Evolutionary conservation across 2,329 filamentous ascomycete species (phyloP).

Genomic region (Ophiostoma ulmi): DNA sequence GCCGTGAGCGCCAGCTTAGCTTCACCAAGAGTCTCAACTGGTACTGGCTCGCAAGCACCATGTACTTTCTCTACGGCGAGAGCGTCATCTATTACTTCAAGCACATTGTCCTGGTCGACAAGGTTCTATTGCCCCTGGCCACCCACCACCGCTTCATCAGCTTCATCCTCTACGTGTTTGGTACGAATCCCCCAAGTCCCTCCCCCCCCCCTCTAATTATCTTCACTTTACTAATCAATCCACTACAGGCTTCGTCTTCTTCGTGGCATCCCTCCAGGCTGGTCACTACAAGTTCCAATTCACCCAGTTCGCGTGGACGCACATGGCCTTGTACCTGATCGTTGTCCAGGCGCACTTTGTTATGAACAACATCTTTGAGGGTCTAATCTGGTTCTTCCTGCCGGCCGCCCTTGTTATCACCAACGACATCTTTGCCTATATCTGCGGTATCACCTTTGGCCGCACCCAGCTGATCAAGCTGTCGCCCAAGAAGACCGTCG

Average conservation of each 20-base stretch:
- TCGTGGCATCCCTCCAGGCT: slow-evolving; percentile 88
- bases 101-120: slow-evolving; percentile 93
- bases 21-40: slow-evolving; percentile 97
- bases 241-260: slow-evolving; percentile 86
- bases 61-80: slow-evolving; percentile 99
- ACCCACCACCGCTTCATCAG: slow-evolving; percentile 98
- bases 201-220: background rate
- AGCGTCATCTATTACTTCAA: slow-evolving; percentile 99
- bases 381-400: slow-evolving; percentile 99
- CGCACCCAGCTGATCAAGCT: slow-evolving; percentile 95
- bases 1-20: slow-evolving; percentile 79
- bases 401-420: slow-evolving; percentile 93
- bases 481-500: slow-evolving; percentile 97
- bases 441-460: slow-evolving; percentile 95
- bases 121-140: slow-evolving; percentile 83
- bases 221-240: background rate
- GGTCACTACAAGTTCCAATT: slow-evolving; percentile 98
- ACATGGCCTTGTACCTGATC: slow-evolving; percentile 97
- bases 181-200: slow-evolving; percentile 42
- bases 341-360: slow-evolving; percentile 98
- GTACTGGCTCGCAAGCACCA: slow-evolving; percentile 98
- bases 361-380: slow-evolving; percentile 99
- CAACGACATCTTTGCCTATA: slow-evolving; percentile 97
- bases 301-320: slow-evolving; percentile 98
- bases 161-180: slow-evolving; percentile 96